phyloP scores from a whole-genome alignment of 2,329 filamentous ascomycete genomes.

The Coniochaeta hoffmannii region DNA sequence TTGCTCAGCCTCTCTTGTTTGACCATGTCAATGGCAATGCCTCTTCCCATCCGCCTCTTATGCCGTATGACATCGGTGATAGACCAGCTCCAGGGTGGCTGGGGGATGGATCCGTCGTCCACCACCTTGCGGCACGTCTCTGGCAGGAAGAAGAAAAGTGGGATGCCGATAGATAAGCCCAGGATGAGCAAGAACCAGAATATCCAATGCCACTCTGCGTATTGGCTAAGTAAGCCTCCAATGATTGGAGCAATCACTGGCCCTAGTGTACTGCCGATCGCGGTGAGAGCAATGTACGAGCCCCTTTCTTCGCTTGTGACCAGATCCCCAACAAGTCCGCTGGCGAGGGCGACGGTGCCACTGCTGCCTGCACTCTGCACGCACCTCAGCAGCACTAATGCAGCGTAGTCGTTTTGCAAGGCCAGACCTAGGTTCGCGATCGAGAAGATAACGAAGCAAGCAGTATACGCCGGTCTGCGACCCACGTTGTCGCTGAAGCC shows the following conservation, averaged over 20 bases:
- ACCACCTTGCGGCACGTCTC: conserved; percentile 35
- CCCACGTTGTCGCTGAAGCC: conserved; percentile 47
- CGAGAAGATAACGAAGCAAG: conserved; percentile 45
- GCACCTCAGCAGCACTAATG: conserved; percentile 45
- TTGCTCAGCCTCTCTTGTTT: not conserved
- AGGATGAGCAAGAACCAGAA: not conserved
- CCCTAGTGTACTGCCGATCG: conserved; percentile 22
- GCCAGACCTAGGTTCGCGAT: conserved; percentile 46
- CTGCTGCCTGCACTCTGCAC: conserved; percentile 52
- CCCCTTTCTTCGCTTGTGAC: conserved; percentile 55
- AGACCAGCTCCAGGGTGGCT: no score
- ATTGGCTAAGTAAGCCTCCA: no score
- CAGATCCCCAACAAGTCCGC: conserved; percentile 56
- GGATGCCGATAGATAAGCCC: conserved; percentile 11
- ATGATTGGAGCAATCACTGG: no score
- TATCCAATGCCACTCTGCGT: no score
- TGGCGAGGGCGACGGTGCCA: conserved; percentile 49
- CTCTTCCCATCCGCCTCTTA: not conserved
- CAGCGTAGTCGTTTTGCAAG: conserved; percentile 37
- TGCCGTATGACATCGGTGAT: not conserved
- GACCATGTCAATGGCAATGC: not conserved
- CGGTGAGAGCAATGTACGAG: conserved; percentile 47
- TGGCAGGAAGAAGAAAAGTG: conserved; percentile 36
- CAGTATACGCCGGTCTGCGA: conserved; percentile 44
- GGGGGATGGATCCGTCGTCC: conserved; percentile 31